Percentiles rank a stretch among this genome's conserved stretches.
phyloP scores from a whole-genome alignment of 805 yeast genomes.

The Candida pseudoglaebosa region DNA sequence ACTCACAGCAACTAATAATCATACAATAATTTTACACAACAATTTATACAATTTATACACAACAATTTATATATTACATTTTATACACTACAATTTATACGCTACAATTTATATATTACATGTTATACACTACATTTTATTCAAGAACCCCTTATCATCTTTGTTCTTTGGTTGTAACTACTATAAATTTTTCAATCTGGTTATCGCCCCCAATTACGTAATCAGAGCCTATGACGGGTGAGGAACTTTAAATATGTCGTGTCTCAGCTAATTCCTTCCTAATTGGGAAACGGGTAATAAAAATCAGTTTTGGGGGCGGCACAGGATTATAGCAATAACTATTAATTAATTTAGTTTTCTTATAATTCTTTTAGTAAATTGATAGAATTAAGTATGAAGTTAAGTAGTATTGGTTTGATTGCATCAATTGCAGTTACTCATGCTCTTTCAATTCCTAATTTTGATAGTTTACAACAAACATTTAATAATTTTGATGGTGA shows the following conservation, averaged over 20 bases:
- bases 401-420: slow-evolving; percentile 13
- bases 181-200: too few relatives aligned
- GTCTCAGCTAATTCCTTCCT: not conserved
- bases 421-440: slow-evolving; percentile 17
- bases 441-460: slow-evolving; percentile 21
- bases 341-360: slow-evolving; percentile 1
- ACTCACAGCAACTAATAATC: too few relatives aligned
- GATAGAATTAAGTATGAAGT: slow-evolving; percentile 13
- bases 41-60: too few relatives aligned
- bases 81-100: too few relatives aligned
- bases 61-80: too few relatives aligned
- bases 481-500: slow-evolving; percentile 10
- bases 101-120: too few relatives aligned
- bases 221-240: too few relatives aligned
- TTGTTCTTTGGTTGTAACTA: too few relatives aligned
- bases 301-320: not conserved
- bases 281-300: not conserved
- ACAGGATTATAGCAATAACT: not conserved
- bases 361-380: not conserved
- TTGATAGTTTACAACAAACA: slow-evolving; percentile 18
- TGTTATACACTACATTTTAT: too few relatives aligned
- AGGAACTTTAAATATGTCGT: not conserved
- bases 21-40: too few relatives aligned
- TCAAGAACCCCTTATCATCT: too few relatives aligned
- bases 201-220: too few relatives aligned